These are phyloP conservation scores for Starmerella davenportii DNA, from an alignment of 805 yeast genomes.

Conservation along the genomic window DNA sequence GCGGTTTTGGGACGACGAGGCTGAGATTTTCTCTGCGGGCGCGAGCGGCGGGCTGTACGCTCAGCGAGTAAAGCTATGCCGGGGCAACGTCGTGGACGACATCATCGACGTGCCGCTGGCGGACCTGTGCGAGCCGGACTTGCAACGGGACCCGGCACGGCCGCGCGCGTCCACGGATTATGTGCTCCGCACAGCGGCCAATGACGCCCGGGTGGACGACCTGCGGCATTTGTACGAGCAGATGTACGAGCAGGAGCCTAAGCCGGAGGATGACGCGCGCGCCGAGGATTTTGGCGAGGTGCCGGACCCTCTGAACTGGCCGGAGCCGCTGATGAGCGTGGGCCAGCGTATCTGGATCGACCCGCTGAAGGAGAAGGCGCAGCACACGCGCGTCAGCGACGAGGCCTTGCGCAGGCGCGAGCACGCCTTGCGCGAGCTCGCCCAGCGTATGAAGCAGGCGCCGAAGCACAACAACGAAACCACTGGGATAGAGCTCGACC, in stretches of 20 bases:
- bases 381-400: slow-evolving; percentile 14
- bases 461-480: too few species aligned
- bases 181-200: neutral
- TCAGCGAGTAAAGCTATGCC: slow-evolving; percentile 5
- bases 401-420: slow-evolving; percentile 2
- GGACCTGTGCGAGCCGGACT: too few species aligned
- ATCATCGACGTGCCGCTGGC: slow-evolving; percentile 5
- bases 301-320: neutral
- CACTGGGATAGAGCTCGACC: too few species aligned
- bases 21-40: slow-evolving; percentile 8
- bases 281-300: neutral
- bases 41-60: slow-evolving; percentile 14
- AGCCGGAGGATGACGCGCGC: too few species aligned
- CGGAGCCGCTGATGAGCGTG: neutral
- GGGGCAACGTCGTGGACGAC: neutral
- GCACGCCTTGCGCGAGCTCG: neutral
- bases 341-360: slow-evolving; percentile 16
- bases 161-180: slow-evolving; percentile 3
- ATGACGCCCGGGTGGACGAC: slow-evolving; percentile 1
- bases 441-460: neutral
- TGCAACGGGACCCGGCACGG: neutral
- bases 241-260: slow-evolving; percentile 4
- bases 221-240: slow-evolving; percentile 7
- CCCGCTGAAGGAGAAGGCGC: slow-evolving; percentile 13
- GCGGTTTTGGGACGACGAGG: neutral